Base-by-base conservation (phyloP, 495 filamentous ascomycete species). In the Trichoderma virens region DNA sequence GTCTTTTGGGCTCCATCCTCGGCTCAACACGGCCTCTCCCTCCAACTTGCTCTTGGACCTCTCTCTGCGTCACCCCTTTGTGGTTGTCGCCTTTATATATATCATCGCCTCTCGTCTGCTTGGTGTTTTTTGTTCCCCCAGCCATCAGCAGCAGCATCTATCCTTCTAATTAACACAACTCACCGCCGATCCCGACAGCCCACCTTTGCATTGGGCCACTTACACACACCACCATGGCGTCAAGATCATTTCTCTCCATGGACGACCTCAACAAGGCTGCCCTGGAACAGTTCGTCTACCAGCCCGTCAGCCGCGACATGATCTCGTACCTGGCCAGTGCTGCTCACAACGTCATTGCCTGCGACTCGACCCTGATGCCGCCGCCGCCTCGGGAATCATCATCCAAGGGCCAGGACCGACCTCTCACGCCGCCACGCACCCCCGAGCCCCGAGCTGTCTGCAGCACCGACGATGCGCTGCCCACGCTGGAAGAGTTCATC, bases 401-500 rank as follows among this genome's bases (percentile, higher is more conserved):
- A 70, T 65, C 65, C 72, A 63, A 64, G 74, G 59, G 60, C 75
- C 68, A 45, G 9, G 76, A 80, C 83, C 65, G 81, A 81, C 38
- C 88, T 83, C 69, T 89, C 82, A 62, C 92, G 82, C 67, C 91
- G 82, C 71, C 90, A 79, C 41, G 79, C 79, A 72, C 88, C 82
- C 67, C 91, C 82, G 71, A 89, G 80, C 62, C 80, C 80, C 74
- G 83, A 84, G 67, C 74, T 67, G 60, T 74, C 61, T 41, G 16
- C 59, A 41, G 35, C 35, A 70, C 64, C 30, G 78, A 65, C 65
- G 75, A 76, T 51, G 67, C 69, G 3, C 78, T 97, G 5, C 94
- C 94, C 5, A 86, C 90, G 0, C 78, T 98, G 28, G 90, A 96
- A 74, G 81, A 81, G 47, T 98, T 98, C 80, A 98, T 98, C 79